Evolutionary conservation across 2,329 filamentous ascomycete species (phyloP).

Genomic region (Trichoderma simmonsii): DNA sequence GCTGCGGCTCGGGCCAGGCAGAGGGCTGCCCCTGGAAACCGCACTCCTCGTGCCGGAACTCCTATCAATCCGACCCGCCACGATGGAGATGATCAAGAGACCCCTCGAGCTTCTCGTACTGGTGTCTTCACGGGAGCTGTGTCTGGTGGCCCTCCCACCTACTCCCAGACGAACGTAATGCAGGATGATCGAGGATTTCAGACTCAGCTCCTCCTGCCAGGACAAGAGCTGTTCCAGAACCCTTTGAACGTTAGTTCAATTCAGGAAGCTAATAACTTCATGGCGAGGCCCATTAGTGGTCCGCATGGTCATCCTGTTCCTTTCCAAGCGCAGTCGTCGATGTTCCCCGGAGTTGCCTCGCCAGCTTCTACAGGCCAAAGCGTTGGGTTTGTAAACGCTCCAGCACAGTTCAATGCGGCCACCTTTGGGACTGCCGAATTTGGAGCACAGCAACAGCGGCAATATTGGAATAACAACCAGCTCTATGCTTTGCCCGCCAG

Average conservation of each 20-base stretch:
- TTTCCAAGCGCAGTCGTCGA: not conserved
- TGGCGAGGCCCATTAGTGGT: not conserved
- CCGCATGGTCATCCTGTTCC: not conserved
- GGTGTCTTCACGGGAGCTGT: not conserved
- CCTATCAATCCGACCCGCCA: not conserved
- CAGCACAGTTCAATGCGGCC: not conserved
- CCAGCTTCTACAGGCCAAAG: not conserved
- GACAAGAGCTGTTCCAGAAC: slow-evolving; percentile 12
- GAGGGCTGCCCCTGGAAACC: not conserved
- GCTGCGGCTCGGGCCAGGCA: slow-evolving; percentile 12
- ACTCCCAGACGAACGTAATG: not conserved
- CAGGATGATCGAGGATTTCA: not conserved
- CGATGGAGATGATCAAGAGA: slow-evolving; percentile 10
- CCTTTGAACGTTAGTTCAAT: slow-evolving; percentile 8
- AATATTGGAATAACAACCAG: not conserved
- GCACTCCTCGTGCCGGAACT: slow-evolving; percentile 14
- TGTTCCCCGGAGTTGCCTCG: not conserved
- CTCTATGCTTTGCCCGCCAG: slow-evolving; percentile 1
- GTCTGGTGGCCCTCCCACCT: not conserved
- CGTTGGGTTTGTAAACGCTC: not conserved
- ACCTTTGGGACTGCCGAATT: not conserved
- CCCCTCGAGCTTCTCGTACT: slow-evolving; percentile 10
- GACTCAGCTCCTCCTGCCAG: not conserved
- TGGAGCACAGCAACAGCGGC: not conserved
- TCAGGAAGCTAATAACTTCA: not conserved